Evolutionary conservation across 1,139 yeast genomes (phyloP).

Genomic region (Protomyces macrosporus): DNA sequence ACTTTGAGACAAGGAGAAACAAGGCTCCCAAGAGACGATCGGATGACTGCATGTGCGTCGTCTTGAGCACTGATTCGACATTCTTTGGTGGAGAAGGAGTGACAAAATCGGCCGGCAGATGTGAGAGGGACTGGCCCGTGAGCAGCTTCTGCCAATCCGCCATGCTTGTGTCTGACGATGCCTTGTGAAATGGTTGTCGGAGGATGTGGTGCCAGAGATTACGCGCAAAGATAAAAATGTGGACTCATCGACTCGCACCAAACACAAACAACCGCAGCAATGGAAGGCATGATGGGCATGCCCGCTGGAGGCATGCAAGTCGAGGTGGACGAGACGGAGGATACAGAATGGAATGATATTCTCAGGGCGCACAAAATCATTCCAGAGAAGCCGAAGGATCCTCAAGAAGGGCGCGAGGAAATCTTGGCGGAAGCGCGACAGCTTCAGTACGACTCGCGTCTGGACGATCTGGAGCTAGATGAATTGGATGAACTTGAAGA

Average conservation of each 20-base stretch:
- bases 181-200: not conserved
- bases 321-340: slow-evolving; percentile 75
- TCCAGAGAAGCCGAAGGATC: slow-evolving; percentile 87
- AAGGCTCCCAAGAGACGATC: slow-evolving; percentile 52
- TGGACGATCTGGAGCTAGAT: slow-evolving; percentile 71
- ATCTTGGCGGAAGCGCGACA: slow-evolving; percentile 78
- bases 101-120: slow-evolving; percentile 79
- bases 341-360: slow-evolving; percentile 98
- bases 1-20: slow-evolving; percentile 65
- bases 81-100: slow-evolving; percentile 66
- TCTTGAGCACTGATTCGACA: slow-evolving; percentile 48
- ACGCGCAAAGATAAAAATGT: no score
- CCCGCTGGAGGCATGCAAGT: slow-evolving; percentile 16
- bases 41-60: slow-evolving; percentile 5
- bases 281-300: slow-evolving; percentile 19
- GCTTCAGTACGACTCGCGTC: slow-evolving; percentile 65
- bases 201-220: no score
- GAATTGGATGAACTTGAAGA: slow-evolving; percentile 43
- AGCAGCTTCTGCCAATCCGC: slow-evolving; percentile 40
- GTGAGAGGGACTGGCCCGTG: slow-evolving; percentile 77
- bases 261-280: not conserved
- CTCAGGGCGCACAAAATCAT: slow-evolving; percentile 82
- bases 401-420: slow-evolving; percentile 77
- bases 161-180: not conserved
- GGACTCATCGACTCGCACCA: no score